These are phyloP conservation scores for Aspergillus diversus DNA, from an alignment of 495 filamentous ascomycete species.

Conservation along the genomic window DNA sequence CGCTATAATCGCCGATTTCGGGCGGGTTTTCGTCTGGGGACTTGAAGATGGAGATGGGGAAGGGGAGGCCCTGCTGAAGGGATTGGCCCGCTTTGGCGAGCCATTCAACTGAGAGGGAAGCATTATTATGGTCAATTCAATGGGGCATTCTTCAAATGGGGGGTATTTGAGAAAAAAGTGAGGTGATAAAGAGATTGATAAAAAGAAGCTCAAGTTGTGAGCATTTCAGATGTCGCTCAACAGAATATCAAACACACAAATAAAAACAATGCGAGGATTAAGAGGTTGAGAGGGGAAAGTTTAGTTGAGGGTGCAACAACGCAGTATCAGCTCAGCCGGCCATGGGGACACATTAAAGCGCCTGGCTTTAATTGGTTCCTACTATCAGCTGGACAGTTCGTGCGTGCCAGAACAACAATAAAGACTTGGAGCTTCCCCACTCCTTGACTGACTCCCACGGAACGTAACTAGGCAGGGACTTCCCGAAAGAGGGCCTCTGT, in stretches of 20 bases:
- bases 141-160: conserved; percentile 37
- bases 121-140: conserved; percentile 40
- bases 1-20: conserved; percentile 72
- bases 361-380: too few species aligned
- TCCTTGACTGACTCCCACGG: conserved; percentile 7
- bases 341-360: too few species aligned
- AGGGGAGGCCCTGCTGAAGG: conserved; percentile 67
- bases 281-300: conserved; percentile 7
- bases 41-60: conserved; percentile 64
- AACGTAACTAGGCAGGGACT: background rate
- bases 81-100: conserved; percentile 71
- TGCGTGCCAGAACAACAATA: background rate
- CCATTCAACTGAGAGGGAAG: conserved; percentile 50
- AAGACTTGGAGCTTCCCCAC: conserved; percentile 4
- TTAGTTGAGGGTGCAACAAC: background rate
- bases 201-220: conserved; percentile 15
- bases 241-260: conserved; percentile 9
- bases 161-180: conserved; percentile 22
- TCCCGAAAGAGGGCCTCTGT: conserved; percentile 5
- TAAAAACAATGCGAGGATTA: background rate
- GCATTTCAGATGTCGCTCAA: conserved; percentile 14
- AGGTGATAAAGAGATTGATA: conserved; percentile 9
- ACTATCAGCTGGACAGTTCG: conserved; percentile 7
- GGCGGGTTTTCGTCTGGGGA: conserved; percentile 52
- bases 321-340: too few species aligned